Evolutionary conservation across 768 basidiomycete genomes (phyloP).

Genomic region (Fomitopsis serialis): DNA sequence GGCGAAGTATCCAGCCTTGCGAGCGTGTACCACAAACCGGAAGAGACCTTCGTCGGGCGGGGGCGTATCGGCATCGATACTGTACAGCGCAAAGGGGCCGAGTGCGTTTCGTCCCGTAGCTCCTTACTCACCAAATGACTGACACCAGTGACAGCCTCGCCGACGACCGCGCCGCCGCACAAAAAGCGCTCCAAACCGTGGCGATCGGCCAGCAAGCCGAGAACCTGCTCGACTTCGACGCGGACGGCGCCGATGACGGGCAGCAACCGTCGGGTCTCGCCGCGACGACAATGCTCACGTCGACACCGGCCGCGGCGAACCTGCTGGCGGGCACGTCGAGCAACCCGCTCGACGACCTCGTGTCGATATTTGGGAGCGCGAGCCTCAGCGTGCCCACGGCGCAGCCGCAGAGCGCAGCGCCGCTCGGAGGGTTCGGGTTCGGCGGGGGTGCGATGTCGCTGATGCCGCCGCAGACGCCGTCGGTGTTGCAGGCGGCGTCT

Average conservation of each 20-base stretch:
- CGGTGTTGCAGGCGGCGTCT: slow-evolving; percentile 15
- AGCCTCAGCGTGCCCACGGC: slow-evolving; percentile 25
- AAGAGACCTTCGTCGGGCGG: slow-evolving; percentile 90
- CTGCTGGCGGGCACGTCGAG: slow-evolving; percentile 74
- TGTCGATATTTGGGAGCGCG: slow-evolving; percentile 79
- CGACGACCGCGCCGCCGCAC: slow-evolving; percentile 68
- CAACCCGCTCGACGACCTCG: slow-evolving; percentile 90
- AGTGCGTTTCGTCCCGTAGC: slow-evolving; percentile 36
- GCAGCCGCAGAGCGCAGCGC: slow-evolving; percentile 12
- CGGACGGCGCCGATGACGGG: slow-evolving; percentile 27
- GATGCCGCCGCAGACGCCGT: slow-evolving; percentile 15
- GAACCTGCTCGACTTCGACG: slow-evolving; percentile 84
- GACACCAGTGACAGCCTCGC: slow-evolving; percentile 31
- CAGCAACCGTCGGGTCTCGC: slow-evolving; percentile 71
- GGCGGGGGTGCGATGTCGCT: slow-evolving; percentile 20
- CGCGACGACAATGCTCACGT: slow-evolving; percentile 67
- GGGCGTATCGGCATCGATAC: slow-evolving; percentile 85
- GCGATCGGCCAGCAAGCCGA: slow-evolving; percentile 90
- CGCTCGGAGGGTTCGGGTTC: slow-evolving; percentile 23
- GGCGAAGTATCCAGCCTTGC: slow-evolving; percentile 86
- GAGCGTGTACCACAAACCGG: slow-evolving; percentile 96
- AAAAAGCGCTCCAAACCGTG: slow-evolving; percentile 89
- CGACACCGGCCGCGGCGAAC: slow-evolving; percentile 69
- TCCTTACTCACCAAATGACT: not conserved
- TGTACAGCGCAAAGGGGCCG: slow-evolving; percentile 56